These are phyloP conservation scores for Coccomyxa sp. DNA, from an alignment of 139 green algal species.

Conservation along the genomic window DNA sequence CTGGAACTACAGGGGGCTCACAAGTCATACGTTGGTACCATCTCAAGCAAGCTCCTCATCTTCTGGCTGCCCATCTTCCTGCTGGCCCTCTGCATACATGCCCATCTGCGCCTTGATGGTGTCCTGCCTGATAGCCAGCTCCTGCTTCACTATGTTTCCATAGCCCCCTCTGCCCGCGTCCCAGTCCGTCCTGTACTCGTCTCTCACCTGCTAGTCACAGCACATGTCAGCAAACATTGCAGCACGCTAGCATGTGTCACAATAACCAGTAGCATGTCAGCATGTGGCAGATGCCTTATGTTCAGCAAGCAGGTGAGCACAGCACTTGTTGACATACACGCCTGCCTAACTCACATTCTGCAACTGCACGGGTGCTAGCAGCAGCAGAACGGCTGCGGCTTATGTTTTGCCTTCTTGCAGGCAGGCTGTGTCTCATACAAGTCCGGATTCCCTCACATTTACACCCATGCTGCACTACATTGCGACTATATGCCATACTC, in stretches of 20 bases:
- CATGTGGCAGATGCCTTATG: too few species aligned
- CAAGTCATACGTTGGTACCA: too few species aligned
- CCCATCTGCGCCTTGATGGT: conserved; percentile 3
- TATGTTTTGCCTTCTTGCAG: too few species aligned
- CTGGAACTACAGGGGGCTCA: too few species aligned
- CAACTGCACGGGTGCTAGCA: not conserved
- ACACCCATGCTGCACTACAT: not conserved
- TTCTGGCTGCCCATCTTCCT: not conserved
- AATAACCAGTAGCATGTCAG: too few species aligned
- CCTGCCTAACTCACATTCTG: not conserved
- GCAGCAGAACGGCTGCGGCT: too few species aligned
- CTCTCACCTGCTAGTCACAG: conserved; percentile 83
- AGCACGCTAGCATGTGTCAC: too few species aligned
- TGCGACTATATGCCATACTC: not conserved
- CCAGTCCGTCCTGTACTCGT: conserved; percentile 95
- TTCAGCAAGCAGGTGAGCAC: too few species aligned
- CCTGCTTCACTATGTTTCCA: conserved; percentile 40
- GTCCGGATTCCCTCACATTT: not conserved
- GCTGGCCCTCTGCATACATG: conserved; percentile 8
- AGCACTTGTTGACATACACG: too few species aligned
- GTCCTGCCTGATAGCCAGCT: conserved; percentile 25
- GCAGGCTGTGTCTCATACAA: not conserved
- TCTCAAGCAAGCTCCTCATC: too few species aligned
- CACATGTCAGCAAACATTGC: too few species aligned
- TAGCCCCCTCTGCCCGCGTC: conserved; percentile 85